These are phyloP conservation scores for Penicillium sp. DNA, from an alignment of 2,329 filamentous ascomycete genomes.

Conservation along the genomic window DNA sequence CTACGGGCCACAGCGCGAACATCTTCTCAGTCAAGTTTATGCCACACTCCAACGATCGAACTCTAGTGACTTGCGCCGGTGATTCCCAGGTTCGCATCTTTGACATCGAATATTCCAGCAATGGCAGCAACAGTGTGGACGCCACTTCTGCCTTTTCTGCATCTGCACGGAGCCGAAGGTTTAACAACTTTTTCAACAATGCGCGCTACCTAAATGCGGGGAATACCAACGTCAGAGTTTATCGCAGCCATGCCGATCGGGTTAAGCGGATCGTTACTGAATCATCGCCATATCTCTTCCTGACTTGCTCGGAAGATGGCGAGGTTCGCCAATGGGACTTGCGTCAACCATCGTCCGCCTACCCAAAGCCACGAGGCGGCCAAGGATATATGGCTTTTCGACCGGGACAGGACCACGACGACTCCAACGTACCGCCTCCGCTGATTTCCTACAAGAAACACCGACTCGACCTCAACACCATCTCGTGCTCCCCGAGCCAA, in stretches of 20 bases:
- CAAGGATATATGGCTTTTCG: slow-evolving; percentile 39
- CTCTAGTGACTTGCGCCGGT: slow-evolving; percentile 55
- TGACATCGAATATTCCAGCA: slow-evolving; percentile 56
- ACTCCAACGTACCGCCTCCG: slow-evolving; percentile 51
- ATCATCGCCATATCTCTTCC: slow-evolving; percentile 57
- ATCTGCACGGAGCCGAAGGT: slow-evolving; percentile 41
- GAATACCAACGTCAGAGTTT: slow-evolving; percentile 55
- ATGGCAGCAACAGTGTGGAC: slow-evolving; percentile 38
- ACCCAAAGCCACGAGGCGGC: slow-evolving; percentile 44
- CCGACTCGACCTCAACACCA: slow-evolving; percentile 57
- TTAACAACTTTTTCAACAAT: slow-evolving; percentile 47
- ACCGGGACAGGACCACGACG: slow-evolving; percentile 36
- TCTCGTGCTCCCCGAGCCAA: slow-evolving; percentile 58
- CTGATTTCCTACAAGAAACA: slow-evolving; percentile 59
- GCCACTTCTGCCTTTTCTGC: slow-evolving; percentile 36
- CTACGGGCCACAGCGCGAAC: slow-evolving; percentile 56
- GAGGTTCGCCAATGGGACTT: slow-evolving; percentile 62
- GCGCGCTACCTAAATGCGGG: slow-evolving; percentile 48
- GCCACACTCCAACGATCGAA: slow-evolving; percentile 59
- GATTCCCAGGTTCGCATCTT: slow-evolving; percentile 59
- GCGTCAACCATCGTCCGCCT: slow-evolving; percentile 56
- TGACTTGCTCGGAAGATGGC: slow-evolving; percentile 62
- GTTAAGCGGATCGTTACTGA: slow-evolving; percentile 63
- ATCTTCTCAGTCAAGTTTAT: slow-evolving; percentile 67
- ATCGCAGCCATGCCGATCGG: slow-evolving; percentile 55